A percentile compares a stretch with the other conserved stretches of the same genome.
Evolutionary conservation across 148 eudicot species (phyloP).

Genomic region (Vaccinium corymbosum): DNA sequence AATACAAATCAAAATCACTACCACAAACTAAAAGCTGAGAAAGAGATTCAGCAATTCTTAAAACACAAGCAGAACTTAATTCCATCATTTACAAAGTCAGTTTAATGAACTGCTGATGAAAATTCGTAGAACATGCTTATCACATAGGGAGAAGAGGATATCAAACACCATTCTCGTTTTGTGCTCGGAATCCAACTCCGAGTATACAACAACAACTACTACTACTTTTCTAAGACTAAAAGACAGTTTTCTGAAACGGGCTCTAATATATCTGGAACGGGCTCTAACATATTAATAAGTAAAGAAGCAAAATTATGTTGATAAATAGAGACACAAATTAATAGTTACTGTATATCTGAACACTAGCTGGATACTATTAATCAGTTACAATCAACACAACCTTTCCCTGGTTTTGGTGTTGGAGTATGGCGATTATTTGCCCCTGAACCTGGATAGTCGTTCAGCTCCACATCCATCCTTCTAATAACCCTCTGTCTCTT

Average conservation of each 20-base stretch:
- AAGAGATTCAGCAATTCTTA: neutral
- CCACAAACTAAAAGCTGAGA: neutral
- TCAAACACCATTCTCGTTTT: neutral
- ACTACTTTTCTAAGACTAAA: too few species aligned
- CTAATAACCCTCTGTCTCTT: conserved; percentile 9
- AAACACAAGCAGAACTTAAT: neutral
- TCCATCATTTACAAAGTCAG: neutral
- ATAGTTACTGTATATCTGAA: neutral
- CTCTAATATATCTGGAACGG: too few species aligned
- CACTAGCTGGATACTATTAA: neutral
- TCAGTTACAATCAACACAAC: neutral
- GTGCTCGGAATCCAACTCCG: neutral
- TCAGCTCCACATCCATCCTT: conserved; percentile 35
- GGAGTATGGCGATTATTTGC: conserved; percentile 75
- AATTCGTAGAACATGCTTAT: neutral
- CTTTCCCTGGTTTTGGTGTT: conserved; percentile 22
- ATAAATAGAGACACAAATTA: neutral
- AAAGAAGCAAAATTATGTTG: neutral
- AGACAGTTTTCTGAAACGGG: too few species aligned
- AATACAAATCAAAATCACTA: neutral
- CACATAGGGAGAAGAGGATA: neutral
- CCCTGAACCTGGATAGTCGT: conserved; percentile 77
- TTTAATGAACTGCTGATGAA: neutral
- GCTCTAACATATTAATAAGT: neutral
- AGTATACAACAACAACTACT: neutral